These are phyloP conservation scores for Phaffia australis DNA, from an alignment of 768 basidiomycete genomes.

Conservation along the genomic window DNA sequence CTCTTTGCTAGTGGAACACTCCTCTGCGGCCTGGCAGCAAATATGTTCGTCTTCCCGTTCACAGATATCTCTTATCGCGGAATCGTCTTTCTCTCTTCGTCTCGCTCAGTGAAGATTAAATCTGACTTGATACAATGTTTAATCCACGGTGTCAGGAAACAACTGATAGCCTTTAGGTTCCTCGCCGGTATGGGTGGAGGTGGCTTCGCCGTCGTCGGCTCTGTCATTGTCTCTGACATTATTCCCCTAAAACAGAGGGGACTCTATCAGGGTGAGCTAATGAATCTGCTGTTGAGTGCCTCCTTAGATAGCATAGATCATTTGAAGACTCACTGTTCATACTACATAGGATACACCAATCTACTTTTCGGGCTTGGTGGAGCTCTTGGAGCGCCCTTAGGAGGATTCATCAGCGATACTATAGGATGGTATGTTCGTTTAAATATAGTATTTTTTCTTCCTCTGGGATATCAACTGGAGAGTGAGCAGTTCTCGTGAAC, in stretches of 20 bases:
- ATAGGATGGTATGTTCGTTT: slow-evolving; percentile 14
- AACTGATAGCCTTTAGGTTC: slow-evolving; percentile 43
- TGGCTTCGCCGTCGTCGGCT: slow-evolving; percentile 43
- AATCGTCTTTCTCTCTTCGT: too few relatives aligned
- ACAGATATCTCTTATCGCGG: too few relatives aligned
- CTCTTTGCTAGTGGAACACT: slow-evolving; percentile 71
- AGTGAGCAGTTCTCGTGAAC: neutral
- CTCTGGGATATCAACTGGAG: neutral
- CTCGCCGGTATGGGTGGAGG: slow-evolving; percentile 80
- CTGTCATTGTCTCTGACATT: slow-evolving; percentile 47
- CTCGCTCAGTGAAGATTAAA: too few relatives aligned
- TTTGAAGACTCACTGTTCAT: neutral
- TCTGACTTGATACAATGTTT: too few relatives aligned
- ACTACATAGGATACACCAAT: slow-evolving; percentile 12
- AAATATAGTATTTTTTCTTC: neutral
- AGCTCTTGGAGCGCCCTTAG: slow-evolving; percentile 22
- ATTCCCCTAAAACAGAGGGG: slow-evolving; percentile 80
- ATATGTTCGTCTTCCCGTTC: slow-evolving; percentile 50
- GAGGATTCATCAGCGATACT: slow-evolving; percentile 20
- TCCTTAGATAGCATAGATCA: neutral
- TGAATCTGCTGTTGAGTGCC: neutral
- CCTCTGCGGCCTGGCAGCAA: slow-evolving; percentile 72
- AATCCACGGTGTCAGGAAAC: neutral
- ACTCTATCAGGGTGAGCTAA: slow-evolving; percentile 60
- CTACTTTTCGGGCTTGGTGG: slow-evolving; percentile 24